Conservation (phyloP, 2,329 filamentous ascomycete genomes). For the Akanthomyces dipterigenus region DNA sequence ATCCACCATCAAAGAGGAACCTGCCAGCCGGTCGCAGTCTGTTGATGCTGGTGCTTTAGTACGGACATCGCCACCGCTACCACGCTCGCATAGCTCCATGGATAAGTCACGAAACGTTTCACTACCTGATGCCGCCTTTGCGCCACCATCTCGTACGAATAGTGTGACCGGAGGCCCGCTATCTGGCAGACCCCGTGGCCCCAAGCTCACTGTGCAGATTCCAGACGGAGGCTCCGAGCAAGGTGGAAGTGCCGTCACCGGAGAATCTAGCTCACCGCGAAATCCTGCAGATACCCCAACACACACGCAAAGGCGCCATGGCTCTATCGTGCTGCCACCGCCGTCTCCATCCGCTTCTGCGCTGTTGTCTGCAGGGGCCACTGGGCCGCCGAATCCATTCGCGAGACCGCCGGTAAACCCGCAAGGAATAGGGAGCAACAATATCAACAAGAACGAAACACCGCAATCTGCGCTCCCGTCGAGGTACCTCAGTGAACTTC, state of each 20-base stretch:
- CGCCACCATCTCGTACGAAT: conserved; percentile 70
- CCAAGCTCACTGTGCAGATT: conserved; percentile 87
- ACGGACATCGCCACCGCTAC: conserved; percentile 50
- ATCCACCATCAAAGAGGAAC: conserved; percentile 32
- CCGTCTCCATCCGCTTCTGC: conserved; percentile 85
- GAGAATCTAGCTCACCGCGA: conserved; percentile 59
- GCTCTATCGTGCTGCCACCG: conserved; percentile 76
- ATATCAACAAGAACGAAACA: conserved; percentile 39
- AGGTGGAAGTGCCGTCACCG: conserved; percentile 65
- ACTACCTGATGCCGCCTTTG: conserved; percentile 56
- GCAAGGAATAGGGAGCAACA: conserved; percentile 37
- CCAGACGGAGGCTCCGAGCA: conserved; percentile 81
- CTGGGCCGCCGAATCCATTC: conserved; percentile 91
- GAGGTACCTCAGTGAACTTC: conserved; percentile 80
- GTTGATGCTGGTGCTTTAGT: conserved; percentile 52
- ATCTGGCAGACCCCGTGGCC: conserved; percentile 63
- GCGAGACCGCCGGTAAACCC: conserved; percentile 65
- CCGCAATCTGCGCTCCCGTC: conserved; percentile 92
- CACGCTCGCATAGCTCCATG: conserved; percentile 38
- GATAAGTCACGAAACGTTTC: conserved; percentile 49
- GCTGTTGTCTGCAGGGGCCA: conserved; percentile 82
- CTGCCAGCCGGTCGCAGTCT: conserved; percentile 50
- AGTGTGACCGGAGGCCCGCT: conserved; percentile 53
- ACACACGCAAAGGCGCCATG: conserved; percentile 40
- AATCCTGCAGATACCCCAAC: conserved; percentile 54